These are phyloP conservation scores for Erythrophleum ivorense DNA, from an alignment of 331 rosid species.

Conservation along the genomic window DNA sequence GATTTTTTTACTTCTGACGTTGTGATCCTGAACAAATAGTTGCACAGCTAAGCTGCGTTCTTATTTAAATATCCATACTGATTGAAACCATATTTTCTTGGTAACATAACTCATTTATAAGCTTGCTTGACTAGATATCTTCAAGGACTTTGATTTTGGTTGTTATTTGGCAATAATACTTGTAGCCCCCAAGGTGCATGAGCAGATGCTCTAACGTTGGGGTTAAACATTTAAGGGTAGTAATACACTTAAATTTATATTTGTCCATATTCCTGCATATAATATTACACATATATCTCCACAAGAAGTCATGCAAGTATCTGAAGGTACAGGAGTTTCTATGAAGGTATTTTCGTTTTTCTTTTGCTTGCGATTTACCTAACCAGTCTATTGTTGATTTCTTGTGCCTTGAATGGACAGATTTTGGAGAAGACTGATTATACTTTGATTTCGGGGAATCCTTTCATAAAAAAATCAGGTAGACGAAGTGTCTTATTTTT, in stretches of 20 bases:
- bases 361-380: slow-evolving; percentile 15
- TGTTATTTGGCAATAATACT: neutral
- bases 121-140: neutral
- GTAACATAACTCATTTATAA: neutral
- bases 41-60: neutral
- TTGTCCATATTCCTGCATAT: slow-evolving; percentile 10
- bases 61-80: neutral
- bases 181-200: slow-evolving; percentile 5
- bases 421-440: slow-evolving; percentile 88
- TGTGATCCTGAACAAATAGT: slow-evolving; percentile 4
- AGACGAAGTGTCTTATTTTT: slow-evolving; percentile 22
- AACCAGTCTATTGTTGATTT: slow-evolving; percentile 4
- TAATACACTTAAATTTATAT: neutral
- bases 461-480: slow-evolving; percentile 92
- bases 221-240: neutral
- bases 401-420: slow-evolving; percentile 52
- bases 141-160: neutral
- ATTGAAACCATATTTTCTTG: slow-evolving; percentile 12
- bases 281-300: slow-evolving; percentile 9
- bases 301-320: slow-evolving; percentile 10
- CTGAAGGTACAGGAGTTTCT: slow-evolving; percentile 23
- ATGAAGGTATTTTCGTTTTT: slow-evolving; percentile 16
- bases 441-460: slow-evolving; percentile 69
- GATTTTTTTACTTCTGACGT: neutral
- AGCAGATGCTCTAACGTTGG: slow-evolving; percentile 24